Base-by-base conservation (phyloP, 768 basidiomycete genomes). In the Megacollybia marginata region DNA sequence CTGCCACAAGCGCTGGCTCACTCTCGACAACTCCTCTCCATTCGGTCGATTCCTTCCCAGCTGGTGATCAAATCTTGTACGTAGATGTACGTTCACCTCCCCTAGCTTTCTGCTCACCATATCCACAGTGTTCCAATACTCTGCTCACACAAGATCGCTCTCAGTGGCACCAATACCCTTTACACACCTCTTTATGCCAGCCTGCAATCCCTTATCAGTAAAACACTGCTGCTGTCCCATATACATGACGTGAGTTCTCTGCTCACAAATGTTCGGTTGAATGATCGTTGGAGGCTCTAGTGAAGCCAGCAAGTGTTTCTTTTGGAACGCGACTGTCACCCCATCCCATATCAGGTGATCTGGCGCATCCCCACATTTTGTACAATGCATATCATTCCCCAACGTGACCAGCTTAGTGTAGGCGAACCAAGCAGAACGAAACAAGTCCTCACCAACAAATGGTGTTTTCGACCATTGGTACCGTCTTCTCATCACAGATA, bases 321-420 rank as follows among this genome's bases (percentile, higher is more conserved):
- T 47, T 42, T 55, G 59, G 51, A 64, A 69, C 4, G 62, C 56
- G 15, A 69, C 46, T 2, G 62, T 64, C 0, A 68, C 62, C 5
- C 67, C 64, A 50, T 69, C 66, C 59, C 62, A 66, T 18, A 69
- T 68, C 9, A 58, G 57, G 18, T 55, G 52, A 28, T 62, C 59
- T 5, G 65, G 67, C 31, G 42, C 38, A 0, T 57, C 55, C 1
- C 65, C 64, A 56, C 65, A 69, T 5, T 9, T 32, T 0, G 55
- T 51, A 51, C 63, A 69, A 9, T 12, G n/a, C 59, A 65, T 66
- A 33, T 64, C 59, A 4, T 33, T 42, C 0, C 56, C 54, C 11
- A 65, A 54, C 5, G 20, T 20, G 31, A 55, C 61, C 4, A 67
- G 52, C 16, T 48, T 42, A 10, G 54, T 54, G 49, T 61, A 70